These are phyloP conservation scores for Phragmites australis DNA, from an alignment of 176 grass and related monocot genomes.

Conservation along the genomic window DNA sequence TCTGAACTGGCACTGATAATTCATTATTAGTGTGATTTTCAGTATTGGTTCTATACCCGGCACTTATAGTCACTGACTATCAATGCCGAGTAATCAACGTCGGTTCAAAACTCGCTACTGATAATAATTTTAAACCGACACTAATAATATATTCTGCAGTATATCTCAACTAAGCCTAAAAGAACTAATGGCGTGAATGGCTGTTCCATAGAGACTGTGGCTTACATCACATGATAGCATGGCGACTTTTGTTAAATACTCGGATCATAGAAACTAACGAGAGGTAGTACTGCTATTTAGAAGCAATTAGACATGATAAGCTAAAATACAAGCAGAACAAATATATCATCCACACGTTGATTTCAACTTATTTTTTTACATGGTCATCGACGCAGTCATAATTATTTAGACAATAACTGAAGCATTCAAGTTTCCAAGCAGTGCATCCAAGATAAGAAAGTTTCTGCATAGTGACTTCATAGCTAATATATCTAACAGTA, in stretches of 20 bases:
- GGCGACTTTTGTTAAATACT: background rate
- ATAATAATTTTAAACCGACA: too few relatives aligned
- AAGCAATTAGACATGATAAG: background rate
- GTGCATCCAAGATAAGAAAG: background rate
- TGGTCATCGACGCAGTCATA: background rate
- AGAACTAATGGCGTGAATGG: background rate
- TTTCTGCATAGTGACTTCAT: background rate
- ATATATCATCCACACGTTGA: background rate
- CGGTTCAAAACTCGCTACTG: too few relatives aligned
- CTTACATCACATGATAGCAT: too few relatives aligned
- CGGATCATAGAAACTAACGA: background rate
- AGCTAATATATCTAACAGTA: background rate
- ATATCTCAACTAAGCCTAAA: background rate
- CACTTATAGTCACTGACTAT: too few relatives aligned
- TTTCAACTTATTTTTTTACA: background rate
- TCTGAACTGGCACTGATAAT: too few relatives aligned
- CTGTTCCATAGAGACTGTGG: too few relatives aligned
- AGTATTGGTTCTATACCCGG: too few relatives aligned
- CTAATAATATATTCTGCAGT: too few relatives aligned
- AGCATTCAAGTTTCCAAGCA: background rate
- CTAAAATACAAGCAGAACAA: background rate
- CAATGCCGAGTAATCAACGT: too few relatives aligned
- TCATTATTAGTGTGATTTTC: too few relatives aligned
- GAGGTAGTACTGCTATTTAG: background rate
- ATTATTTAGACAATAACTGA: constrained; percentile 7